Base-by-base conservation (phyloP, 1,284 basidiomycete species). In the Peniophora sp. region DNA sequence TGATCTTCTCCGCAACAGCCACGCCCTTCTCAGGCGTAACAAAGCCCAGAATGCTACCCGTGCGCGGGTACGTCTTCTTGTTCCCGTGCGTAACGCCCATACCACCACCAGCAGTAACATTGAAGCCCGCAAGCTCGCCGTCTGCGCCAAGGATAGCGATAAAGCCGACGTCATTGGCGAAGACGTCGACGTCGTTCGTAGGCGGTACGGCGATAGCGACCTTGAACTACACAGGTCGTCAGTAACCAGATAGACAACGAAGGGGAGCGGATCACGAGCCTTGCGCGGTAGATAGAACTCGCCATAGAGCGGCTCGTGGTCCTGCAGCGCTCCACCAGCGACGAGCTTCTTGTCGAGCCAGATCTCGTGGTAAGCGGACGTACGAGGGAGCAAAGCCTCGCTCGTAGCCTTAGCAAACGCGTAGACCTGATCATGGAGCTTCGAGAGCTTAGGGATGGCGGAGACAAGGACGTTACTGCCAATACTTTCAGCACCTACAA, bases 81-180 rank as follows among this genome's bases (percentile, higher is more conserved):
- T 93, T 97, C 49, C 91, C 93, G 65, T 99, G 95, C 0, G 96
- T 98, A 45, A 99, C 96, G 69, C 96, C 96, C 96, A 99, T 99
- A 53, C 96, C 97, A 63, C 96, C 96, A 60, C 96, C 93, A 45
- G 89, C 76, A 34, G 86, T 74, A 55, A 97, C 92, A 62, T 97
- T 95, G 77, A 96, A 97, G 41, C 94, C 94, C 52, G 81, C 74
- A 27, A 96, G 71, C 54, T 85, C 73, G 47, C 88, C 89, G 35
- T 83, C 68, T 47, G 77, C 69, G 61, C 87, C 82, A 16, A 92
- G 80, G 57, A 97, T 91, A 27, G 94, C 94, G 58, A 97, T 97
- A 71, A 94, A 95, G 19, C 95, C 95, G 36, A 97, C 74, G 65
- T 98, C 95, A 65, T 98, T 97, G 39, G 94, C 88, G 68, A 95